Evolutionary conservation across 371 early-diverging fungal species (phyloP), one percentile per base, ranked within the genome.

Genomic region (Fennellomyces sp.): DNA sequence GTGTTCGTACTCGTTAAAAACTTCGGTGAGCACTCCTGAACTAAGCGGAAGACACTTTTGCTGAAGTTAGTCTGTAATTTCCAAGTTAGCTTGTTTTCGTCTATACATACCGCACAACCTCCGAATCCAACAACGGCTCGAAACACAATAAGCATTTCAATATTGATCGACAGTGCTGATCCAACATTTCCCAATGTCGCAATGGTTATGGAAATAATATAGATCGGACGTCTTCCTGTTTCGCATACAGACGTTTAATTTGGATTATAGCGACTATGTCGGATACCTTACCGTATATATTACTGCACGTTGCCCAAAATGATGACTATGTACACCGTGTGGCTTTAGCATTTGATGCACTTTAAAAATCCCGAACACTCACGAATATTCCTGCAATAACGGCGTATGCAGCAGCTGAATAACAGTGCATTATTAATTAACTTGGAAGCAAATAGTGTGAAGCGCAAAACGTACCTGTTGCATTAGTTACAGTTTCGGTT

Each of bases 21-120:
- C 72, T 52, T 81, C 81, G 4, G 25, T 48, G 17, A 58, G 31
- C 8, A 77, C 75, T 15, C 78, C 81, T 23, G 81, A 78, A 12
- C 81, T 78, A 68, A 76, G 65, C 2, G 76, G 70, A 71, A 75
- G 69, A 1, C 72, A 72, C 75, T 70, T 31, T 17, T 10, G 8
- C 3, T 29, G 2, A 0, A 21, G 23, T 31, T 11, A 21, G 23
- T 2, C 6, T 39, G 31, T 42, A 31, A 26, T 13, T 21, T 26
- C 2, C 13, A 17, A 30, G 31, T 29, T 19, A 6, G 38, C 0
- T 23, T 27, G 0, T 17, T 33, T 28, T 30, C 25, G 3, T 42
- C n/a, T n/a, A 11, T 2, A 31, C 62, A 61, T 61, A 69, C 65
- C 10, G 63, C 65, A 1, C 60, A 64, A 10, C 68, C 58, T 30